Base-by-base conservation (phyloP, 352 stramenopile genomes). In the Saprolegnia diclina region DNA sequence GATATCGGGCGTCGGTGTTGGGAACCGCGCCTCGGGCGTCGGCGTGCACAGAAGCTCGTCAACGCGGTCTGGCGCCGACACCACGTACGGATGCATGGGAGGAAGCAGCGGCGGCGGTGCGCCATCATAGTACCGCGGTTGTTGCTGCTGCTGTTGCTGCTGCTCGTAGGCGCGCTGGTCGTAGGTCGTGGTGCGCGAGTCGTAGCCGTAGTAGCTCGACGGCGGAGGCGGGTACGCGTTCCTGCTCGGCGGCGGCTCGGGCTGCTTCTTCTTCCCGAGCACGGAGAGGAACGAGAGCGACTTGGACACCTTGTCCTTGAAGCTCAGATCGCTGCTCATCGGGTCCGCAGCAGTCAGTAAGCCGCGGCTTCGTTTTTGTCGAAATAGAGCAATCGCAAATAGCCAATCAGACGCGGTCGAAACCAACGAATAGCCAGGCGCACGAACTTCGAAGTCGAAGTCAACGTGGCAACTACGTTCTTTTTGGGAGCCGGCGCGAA, bases 1-100 rank as follows among this genome's bases (percentile, higher is more conserved):
- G 56, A 93, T 85, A 35, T 93, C 83, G 0, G 85, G 85, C 46
- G 85, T 93, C 19, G 85, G 85, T 22, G 85, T 91, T 29, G 63
- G 63, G 38, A 69, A 69, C 19, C 63, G 63, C 22, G 63, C 19
- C 11, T 93, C 83, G 0, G 85, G 85, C 45, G 85, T 93, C 18
- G 85, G 85, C 22, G 85, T 91, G 21, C 50, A 69, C 14, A 69
- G 26, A 0, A 69, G 37, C 18, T 69, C 63, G 38, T 69, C 63
- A 14, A 69, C 63, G 53, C 50, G 42, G 18, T 50, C 63, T 16
- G 40, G 63, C 44, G 18, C 45, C 13, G 29, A 22, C n/a, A 42
- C 21, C 63, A 69, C 52, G 50, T 69, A 69, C 45, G 63, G 63
- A 24, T 69, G 63, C 63, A 69, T 69, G 16, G 63, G 63, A 48